Evolutionary conservation across 192 early-diverging fungal species (phyloP).

Genomic region (Diversispora eburnea): DNA sequence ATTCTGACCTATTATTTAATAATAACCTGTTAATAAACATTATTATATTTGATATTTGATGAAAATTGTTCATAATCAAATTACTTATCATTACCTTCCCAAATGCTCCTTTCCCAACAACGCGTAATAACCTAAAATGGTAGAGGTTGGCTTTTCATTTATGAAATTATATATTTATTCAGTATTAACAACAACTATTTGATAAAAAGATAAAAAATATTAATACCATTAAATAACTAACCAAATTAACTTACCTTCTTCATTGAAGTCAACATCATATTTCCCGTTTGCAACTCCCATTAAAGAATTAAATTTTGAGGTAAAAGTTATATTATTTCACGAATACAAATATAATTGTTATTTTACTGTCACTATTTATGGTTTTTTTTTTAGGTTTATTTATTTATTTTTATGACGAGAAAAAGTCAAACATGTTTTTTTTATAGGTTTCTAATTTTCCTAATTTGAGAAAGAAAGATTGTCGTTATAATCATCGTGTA

Average conservation of each 20-base stretch:
- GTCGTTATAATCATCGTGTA: too few relatives aligned
- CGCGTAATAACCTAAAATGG: slow-evolving; percentile 77
- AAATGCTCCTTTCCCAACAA: slow-evolving; percentile 82
- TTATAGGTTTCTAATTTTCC: too few relatives aligned
- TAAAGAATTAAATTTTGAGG: background rate
- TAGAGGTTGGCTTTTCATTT: slow-evolving; percentile 58
- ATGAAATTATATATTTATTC: background rate
- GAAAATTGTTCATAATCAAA: too few relatives aligned
- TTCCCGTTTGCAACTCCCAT: slow-evolving; percentile 28
- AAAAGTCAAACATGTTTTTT: too few relatives aligned
- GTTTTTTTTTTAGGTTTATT: too few relatives aligned
- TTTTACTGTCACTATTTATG: too few relatives aligned
- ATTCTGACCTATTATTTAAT: slow-evolving; percentile 64
- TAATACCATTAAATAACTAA: background rate
- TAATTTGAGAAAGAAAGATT: too few relatives aligned
- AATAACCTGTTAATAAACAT: background rate
- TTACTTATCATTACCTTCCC: slow-evolving; percentile 63
- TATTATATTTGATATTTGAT: background rate
- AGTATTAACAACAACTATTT: background rate
- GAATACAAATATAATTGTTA: too few relatives aligned
- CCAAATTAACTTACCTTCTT: slow-evolving; percentile 44
- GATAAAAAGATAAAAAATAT: background rate
- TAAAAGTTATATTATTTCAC: too few relatives aligned
- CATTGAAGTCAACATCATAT: slow-evolving; percentile 52
- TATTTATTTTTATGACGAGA: too few relatives aligned